phyloP scores from a whole-genome alignment of 345 rosid genomes.

The Rhodamnia argentea region DNA sequence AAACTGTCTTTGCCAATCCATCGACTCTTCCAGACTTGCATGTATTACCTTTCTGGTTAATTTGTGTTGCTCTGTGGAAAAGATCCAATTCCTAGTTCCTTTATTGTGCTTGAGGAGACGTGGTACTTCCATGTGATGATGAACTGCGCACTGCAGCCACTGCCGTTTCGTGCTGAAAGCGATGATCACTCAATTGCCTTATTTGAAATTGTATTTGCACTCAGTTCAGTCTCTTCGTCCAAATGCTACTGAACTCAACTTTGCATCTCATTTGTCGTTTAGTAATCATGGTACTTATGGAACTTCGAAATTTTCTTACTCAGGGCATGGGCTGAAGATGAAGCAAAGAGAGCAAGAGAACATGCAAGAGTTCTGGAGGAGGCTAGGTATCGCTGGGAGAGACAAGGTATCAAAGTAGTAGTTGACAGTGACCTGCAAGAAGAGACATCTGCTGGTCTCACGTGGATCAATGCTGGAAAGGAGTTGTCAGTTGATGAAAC shows the following conservation, averaged over 20 bases:
- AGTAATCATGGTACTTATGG: not conserved
- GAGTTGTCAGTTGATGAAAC: conserved; percentile 44
- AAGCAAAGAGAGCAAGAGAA: conserved; percentile 76
- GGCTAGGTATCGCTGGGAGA: conserved; percentile 89
- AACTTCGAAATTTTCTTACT: not conserved
- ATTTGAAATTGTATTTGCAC: not conserved
- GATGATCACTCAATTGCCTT: not conserved
- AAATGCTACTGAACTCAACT: not conserved
- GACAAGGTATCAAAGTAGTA: conserved; percentile 68
- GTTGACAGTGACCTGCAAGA: conserved; percentile 68
- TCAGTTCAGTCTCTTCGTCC: not conserved
- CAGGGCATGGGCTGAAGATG: conserved; percentile 96
- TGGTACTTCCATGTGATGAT: not conserved
- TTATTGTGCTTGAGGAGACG: not conserved
- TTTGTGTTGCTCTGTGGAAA: not conserved
- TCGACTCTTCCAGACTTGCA: not conserved
- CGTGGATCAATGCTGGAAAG: conserved; percentile 56
- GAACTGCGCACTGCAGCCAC: not conserved
- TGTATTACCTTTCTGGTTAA: not conserved
- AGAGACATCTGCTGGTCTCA: conserved; percentile 40
- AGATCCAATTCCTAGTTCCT: not conserved
- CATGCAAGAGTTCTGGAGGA: conserved; percentile 75
- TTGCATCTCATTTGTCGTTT: not conserved
- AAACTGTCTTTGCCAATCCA: not conserved
- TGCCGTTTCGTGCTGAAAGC: not conserved